A percentile compares a stretch with the other conserved stretches of the same genome.
phyloP scores from a whole-genome alignment of 495 filamentous ascomycete species.

The Xylaria nigripes region DNA sequence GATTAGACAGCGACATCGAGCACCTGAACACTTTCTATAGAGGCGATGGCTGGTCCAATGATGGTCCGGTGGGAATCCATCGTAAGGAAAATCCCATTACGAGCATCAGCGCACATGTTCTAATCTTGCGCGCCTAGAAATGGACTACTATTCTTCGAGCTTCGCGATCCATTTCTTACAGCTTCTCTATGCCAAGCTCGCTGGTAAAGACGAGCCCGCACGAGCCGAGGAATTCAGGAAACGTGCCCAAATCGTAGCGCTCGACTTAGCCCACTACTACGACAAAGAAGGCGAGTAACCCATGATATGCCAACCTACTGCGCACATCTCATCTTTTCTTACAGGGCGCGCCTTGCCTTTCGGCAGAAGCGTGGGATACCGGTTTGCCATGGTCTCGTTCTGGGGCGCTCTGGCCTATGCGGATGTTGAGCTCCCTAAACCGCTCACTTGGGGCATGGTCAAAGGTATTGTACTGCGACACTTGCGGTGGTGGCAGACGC shows the following conservation, averaged over 20 bases:
- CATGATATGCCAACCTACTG: not conserved
- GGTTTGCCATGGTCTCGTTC: constrained; percentile 75
- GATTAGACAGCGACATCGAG: constrained; percentile 63
- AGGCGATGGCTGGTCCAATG: constrained; percentile 71
- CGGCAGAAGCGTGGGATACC: constrained; percentile 66
- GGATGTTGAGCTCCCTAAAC: constrained; percentile 59
- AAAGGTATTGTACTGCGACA: constrained; percentile 67
- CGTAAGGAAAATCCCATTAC: constrained; percentile 27
- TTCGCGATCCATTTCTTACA: constrained; percentile 75
- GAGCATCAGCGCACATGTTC: not conserved
- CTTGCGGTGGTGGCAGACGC: constrained; percentile 70
- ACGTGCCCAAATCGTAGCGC: constrained; percentile 54
- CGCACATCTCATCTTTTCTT: constrained; percentile 20
- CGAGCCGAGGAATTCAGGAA: constrained; percentile 62
- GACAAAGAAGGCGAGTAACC: constrained; percentile 48
- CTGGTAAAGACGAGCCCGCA: constrained; percentile 56
- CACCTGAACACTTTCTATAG: constrained; percentile 74
- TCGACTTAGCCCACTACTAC: constrained; percentile 69
- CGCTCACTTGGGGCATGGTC: constrained; percentile 67
- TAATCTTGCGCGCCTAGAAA: constrained; percentile 34
- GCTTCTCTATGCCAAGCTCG: constrained; percentile 66
- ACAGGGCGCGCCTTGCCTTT: constrained; percentile 55
- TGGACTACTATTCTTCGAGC: constrained; percentile 77
- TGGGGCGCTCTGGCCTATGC: constrained; percentile 73
- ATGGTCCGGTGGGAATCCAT: constrained; percentile 65